Evolutionary conservation across 345 rosid genomes (phyloP).

Genomic region (Lagerstroemia speciosa): DNA sequence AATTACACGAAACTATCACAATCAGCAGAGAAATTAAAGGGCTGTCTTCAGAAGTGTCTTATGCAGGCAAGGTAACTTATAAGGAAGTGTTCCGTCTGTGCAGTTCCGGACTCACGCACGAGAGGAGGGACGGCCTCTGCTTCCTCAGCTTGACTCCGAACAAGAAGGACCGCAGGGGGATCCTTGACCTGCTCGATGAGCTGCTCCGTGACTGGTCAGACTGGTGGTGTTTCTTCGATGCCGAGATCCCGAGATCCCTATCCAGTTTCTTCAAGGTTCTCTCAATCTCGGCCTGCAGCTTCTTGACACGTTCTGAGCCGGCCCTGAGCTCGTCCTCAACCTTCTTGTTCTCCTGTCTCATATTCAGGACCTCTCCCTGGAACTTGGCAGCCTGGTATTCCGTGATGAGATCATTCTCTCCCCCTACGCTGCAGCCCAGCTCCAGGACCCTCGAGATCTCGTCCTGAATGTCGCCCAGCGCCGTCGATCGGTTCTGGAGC

Average conservation of each 20-base stretch:
- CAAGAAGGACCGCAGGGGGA: constrained; percentile 73
- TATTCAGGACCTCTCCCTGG: constrained; percentile 78
- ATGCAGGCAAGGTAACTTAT: not conserved
- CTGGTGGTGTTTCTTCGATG: constrained; percentile 10
- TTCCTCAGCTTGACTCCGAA: constrained; percentile 82
- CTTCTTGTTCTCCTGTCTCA: constrained; percentile 82
- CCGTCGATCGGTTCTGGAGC: constrained; percentile 41
- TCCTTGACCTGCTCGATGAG: constrained; percentile 27
- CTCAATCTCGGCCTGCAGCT: constrained; percentile 45
- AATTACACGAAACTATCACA: not conserved
- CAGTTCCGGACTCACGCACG: constrained; percentile 50
- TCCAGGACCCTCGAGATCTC: constrained; percentile 47
- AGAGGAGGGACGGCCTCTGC: constrained; percentile 43
- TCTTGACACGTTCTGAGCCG: constrained; percentile 43
- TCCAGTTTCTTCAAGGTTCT: constrained; percentile 35
- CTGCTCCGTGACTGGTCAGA: constrained; percentile 7
- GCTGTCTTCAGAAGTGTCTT: not conserved
- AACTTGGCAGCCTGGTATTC: constrained; percentile 71
- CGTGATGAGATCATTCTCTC: constrained; percentile 28
- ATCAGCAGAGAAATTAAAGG: not conserved
- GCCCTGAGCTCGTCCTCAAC: constrained; percentile 46
- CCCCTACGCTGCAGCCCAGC: not conserved
- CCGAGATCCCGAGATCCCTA: constrained; percentile 38
- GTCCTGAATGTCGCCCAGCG: constrained; percentile 55
- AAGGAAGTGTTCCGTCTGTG: constrained; percentile 24